These are phyloP conservation scores for Phylloporus arenicola DNA, from an alignment of 768 basidiomycete genomes.

Conservation along the genomic window DNA sequence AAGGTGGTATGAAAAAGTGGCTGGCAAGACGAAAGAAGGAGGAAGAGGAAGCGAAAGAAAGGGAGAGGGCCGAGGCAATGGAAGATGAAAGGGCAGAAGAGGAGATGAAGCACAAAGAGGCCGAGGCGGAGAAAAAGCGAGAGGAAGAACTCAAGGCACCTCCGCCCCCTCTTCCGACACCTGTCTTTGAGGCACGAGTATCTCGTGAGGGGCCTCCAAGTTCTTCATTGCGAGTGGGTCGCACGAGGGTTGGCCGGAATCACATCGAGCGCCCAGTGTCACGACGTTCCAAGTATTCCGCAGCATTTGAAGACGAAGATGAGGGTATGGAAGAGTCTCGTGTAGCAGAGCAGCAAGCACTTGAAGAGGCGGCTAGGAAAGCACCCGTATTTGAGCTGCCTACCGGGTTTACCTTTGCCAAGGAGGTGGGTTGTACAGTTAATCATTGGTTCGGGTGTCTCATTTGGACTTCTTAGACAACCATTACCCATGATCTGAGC, in stretches of 20 bases:
- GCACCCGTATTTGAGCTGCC: conserved; percentile 57
- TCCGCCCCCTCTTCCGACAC: conserved; percentile 12
- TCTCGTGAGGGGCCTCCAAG: conserved; percentile 15
- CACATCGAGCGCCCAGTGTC: conserved; percentile 55
- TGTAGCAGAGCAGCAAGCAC: conserved; percentile 39
- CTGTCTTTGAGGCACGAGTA: conserved; percentile 17
- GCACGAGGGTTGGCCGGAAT: conserved; percentile 49
- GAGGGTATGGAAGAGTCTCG: conserved; percentile 39
- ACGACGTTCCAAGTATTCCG: conserved; percentile 58
- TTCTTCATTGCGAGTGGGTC: conserved; percentile 65
- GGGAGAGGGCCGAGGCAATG: conserved; percentile 31
- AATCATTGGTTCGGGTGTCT: not conserved
- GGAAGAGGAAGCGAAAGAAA: conserved; percentile 42
- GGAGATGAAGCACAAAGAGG: conserved; percentile 18
- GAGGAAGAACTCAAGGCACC: conserved; percentile 17
- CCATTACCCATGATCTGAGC: conserved; percentile 36
- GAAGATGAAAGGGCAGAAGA: conserved; percentile 31
- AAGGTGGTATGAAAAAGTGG: conserved; percentile 74
- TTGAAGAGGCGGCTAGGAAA: conserved; percentile 53
- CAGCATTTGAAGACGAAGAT: conserved; percentile 49
- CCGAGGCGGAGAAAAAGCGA: conserved; percentile 13
- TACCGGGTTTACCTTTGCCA: conserved; percentile 61
- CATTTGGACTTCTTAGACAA: conserved; percentile 22
- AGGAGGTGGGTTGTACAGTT: conserved; percentile 40
- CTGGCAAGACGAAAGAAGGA: conserved; percentile 58